Evolutionary conservation across 495 filamentous ascomycete genomes (phyloP).

Genomic region (Aspergillus sclerotiicarbonarius): DNA sequence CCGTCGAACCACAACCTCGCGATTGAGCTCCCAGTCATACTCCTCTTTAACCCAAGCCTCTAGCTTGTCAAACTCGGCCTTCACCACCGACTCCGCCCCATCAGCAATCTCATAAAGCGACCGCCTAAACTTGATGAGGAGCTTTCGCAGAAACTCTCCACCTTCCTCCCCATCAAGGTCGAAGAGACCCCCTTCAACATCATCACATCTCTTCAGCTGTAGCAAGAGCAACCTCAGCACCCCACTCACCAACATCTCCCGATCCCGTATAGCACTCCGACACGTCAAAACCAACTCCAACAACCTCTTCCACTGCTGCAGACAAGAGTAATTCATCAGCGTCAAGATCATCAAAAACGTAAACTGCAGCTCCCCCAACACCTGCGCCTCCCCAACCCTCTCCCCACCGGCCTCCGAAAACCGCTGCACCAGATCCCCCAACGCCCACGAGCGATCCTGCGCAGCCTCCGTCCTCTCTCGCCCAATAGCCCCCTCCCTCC

Average conservation of each 20-base stretch:
- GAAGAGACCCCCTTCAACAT: conserved; percentile 61
- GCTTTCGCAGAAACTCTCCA: conserved; percentile 51
- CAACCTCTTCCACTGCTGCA: conserved; percentile 85
- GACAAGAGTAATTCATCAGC: conserved; percentile 79
- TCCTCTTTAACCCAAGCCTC: conserved; percentile 54
- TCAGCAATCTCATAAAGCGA: conserved; percentile 44
- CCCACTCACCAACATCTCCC: conserved; percentile 56
- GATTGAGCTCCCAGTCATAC: conserved; percentile 64
- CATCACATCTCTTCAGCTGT: conserved; percentile 70
- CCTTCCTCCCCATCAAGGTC: conserved; percentile 53
- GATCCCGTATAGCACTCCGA: conserved; percentile 53
- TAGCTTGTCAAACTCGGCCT: conserved; percentile 53
- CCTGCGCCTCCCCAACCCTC: conserved; percentile 35
- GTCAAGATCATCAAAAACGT: conserved; percentile 77
- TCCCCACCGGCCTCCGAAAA: conserved; percentile 24
- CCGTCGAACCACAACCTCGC: conserved; percentile 52
- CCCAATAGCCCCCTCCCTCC: conserved; percentile 66
- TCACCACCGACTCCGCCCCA: conserved; percentile 34
- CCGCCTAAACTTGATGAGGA: conserved; percentile 53
- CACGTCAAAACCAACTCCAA: conserved; percentile 70
- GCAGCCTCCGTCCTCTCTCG: conserved; percentile 69
- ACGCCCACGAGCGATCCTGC: conserved; percentile 69
- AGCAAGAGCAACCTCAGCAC: conserved; percentile 62
- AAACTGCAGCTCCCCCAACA: conserved; percentile 88
- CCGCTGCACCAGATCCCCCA: conserved; percentile 51